phyloP scores from a whole-genome alignment of 2,329 filamentous ascomycete genomes.

The Fusarium sambucinum region DNA sequence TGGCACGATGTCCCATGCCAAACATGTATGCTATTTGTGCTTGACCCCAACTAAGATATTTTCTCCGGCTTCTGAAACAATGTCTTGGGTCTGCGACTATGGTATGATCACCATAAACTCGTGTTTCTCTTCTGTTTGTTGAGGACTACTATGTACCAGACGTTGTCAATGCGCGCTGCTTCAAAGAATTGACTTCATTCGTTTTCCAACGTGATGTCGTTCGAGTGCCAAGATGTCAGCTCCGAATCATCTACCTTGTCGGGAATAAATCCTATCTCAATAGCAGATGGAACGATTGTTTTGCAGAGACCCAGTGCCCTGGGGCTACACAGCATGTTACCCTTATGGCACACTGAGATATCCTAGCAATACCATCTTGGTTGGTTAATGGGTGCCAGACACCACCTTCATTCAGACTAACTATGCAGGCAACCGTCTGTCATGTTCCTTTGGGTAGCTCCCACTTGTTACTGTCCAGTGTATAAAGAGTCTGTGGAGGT shows the following conservation, averaged over 20 bases:
- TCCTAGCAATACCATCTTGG: not conserved
- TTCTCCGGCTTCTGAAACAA: slow-evolving; percentile 35
- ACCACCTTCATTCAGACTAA: slow-evolving; percentile 12
- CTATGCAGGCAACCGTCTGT: slow-evolving; percentile 15
- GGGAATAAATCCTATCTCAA: not conserved
- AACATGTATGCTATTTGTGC: slow-evolving; percentile 34
- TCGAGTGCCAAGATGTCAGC: slow-evolving; percentile 6
- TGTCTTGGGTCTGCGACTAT: slow-evolving; percentile 27
- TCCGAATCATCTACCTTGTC: slow-evolving; percentile 2
- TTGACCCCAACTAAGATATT: slow-evolving; percentile 22
- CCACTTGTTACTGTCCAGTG: not conserved
- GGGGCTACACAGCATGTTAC: slow-evolving; percentile 6
- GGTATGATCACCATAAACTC: not conserved
- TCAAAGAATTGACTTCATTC: not conserved
- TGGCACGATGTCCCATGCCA: slow-evolving; percentile 18
- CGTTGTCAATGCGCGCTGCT: slow-evolving; percentile 1
- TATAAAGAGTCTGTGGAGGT: not conserved
- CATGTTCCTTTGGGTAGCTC: not conserved
- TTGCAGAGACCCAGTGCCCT: not conserved
- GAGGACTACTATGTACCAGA: not conserved
- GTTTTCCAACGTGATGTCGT: not conserved
- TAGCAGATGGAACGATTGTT: slow-evolving; percentile 1
- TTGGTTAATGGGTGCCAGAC: slow-evolving; percentile 11
- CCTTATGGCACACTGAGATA: not conserved
- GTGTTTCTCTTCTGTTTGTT: slow-evolving; percentile 12